Evolutionary conservation across 139 green algal genomes (phyloP), one percentile per base, ranked within the genome.

Genomic region (Monoraphidium neglectum): DNA sequence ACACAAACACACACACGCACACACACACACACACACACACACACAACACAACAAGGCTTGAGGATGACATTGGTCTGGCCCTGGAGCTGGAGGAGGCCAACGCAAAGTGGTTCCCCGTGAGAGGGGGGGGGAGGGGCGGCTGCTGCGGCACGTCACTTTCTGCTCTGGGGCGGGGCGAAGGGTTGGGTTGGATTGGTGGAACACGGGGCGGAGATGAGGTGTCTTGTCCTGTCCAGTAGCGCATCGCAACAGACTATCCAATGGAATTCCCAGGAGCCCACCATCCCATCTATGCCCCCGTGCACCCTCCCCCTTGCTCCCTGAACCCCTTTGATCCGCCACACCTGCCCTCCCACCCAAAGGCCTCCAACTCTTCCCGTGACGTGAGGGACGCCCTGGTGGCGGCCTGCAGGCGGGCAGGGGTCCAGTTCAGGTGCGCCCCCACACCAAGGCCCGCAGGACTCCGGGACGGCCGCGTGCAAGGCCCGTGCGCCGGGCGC

Each of bases 51-150:
- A 4, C 1, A 67, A 91, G 87, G 87, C 80, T 92, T 61, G 78
- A 89, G 53, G 72, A 77, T 37, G 77, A 89, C 0, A 72, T 96
- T 2, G 91, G 92, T 12, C 77, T 98, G 65, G 33, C 76, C 4
- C 77, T 98, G 63, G 56, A 54, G 2, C 59, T 88, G 35, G 94
- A 98, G 70, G 72, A 81, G 59, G 88, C 87, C 18, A 96, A 87
- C 13, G 75, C 63, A 13, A 98, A 98, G 77, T 92, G 76, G 30
- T 98, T 97, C 76, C 94, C 94, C 0, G 71, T 74, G 23, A 92
- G 82, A 23, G 76, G 77, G 53, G 90, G 96, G 66, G 94, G 97
- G n/a, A 51, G 85, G 5, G 32, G 30, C 15, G 6, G 36, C 1
- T 73, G 54, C 62, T 54, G 33, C 57, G 13, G 26, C 57, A 65